Percentiles rank a stretch among this genome's conserved stretches.
These are phyloP conservation scores for Amniculicola lignicola DNA, from an alignment of 495 filamentous ascomycete genomes.

Conservation along the genomic window DNA sequence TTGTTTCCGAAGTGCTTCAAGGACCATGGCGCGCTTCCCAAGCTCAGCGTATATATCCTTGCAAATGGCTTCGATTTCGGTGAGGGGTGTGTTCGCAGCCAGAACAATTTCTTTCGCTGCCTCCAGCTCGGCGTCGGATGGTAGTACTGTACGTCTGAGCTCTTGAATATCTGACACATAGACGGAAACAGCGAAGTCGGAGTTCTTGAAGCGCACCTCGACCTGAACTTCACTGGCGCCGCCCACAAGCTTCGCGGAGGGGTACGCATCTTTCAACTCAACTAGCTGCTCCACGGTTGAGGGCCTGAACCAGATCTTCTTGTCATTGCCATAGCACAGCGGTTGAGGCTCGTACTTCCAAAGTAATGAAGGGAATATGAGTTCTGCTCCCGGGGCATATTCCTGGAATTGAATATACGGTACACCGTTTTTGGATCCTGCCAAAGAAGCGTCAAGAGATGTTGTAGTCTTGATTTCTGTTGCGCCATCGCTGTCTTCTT, in stretches of 20 bases:
- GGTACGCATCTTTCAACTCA: constrained; percentile 43
- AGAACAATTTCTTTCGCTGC: constrained; percentile 30
- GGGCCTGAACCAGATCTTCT: constrained; percentile 44
- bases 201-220: constrained; percentile 42
- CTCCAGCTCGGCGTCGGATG: constrained; percentile 27
- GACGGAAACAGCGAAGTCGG: constrained; percentile 40
- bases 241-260: constrained; percentile 43
- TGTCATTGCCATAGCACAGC: constrained; percentile 43
- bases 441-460: constrained; percentile 18
- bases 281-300: constrained; percentile 41
- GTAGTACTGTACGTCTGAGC: constrained; percentile 35
- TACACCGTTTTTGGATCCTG: constrained; percentile 25
- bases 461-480: constrained; percentile 26
- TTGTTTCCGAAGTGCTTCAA: constrained; percentile 44
- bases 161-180: constrained; percentile 46
- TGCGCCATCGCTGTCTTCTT: constrained; percentile 13
- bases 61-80: constrained; percentile 41
- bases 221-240: constrained; percentile 45
- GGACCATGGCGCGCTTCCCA: constrained; percentile 37
- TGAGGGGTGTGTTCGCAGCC: constrained; percentile 42
- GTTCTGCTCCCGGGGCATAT: constrained; percentile 41
- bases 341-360: constrained; percentile 38
- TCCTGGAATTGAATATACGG: constrained; percentile 41
- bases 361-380: constrained; percentile 42
- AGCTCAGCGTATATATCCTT: constrained; percentile 40